Evolutionary conservation across 2,329 filamentous ascomycete genomes (phyloP), one percentile per base, ranked within the genome.

Genomic region (Aspergillus oerlinghausenensis): DNA sequence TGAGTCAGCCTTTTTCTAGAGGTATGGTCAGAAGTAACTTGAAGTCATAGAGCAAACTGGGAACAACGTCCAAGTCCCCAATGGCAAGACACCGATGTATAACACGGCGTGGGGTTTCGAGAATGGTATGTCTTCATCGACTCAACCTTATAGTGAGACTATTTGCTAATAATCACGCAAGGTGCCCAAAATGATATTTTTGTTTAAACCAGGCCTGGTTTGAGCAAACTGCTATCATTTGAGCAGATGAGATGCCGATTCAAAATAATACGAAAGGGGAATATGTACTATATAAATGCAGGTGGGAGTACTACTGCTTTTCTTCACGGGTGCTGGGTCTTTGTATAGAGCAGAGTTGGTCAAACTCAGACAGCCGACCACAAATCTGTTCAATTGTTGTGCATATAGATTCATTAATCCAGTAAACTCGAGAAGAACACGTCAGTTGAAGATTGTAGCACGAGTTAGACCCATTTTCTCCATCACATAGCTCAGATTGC

Each of bases 51-150:
- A 61, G 38, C 21, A 56, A 57, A 52, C 57, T 10, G 59, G 59
- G 17, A 61, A 61, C 43, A 61, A 61, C 26, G 57, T 61, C 21
- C 11, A 56, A 47, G 57, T 59, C 28, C 59, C 59, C 3, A 43
- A 49, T 43, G 55, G 57, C n/a, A 61, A 60, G 50, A 61, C 59
- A 19, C 59, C 59, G 7, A 61, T 61, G 59, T 61, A 61, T 40
- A 61, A 60, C 35, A 50, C 51, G 29, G 59, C 57, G 1, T 61
- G 59, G 57, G 59, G 59, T 3, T 61, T 51, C 42, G 23, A 60
- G 49, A 59, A 51, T 38, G 58, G 60, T 60, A 55, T 42, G 57
- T 52, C 2, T 38, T 17, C 32, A 17, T 17, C 32, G 23, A 23
- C 23, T 23, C 23, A 23, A 3, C 23, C 23, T 23, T 23, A 3